Evolutionary conservation across 2,329 filamentous ascomycete species (phyloP).

Genomic region (Rutstroemia sp.): DNA sequence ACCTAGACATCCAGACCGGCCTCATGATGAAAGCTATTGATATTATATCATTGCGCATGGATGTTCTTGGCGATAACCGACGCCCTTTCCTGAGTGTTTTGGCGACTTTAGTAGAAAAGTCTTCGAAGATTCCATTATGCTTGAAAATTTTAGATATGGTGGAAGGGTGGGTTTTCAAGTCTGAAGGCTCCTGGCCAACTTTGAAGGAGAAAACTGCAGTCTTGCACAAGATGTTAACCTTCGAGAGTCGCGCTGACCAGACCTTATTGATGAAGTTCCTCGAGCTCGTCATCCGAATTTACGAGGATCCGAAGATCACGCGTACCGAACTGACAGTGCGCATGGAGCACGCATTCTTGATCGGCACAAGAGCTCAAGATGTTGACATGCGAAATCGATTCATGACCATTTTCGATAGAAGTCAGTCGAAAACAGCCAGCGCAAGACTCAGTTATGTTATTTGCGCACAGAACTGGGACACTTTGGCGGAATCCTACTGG

Average conservation of each 20-base stretch:
- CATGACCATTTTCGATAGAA: conserved; percentile 92
- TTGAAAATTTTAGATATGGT: conserved; percentile 92
- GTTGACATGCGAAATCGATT: conserved; percentile 96
- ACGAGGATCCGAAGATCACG: conserved; percentile 94
- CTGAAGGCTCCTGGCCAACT: conserved; percentile 90
- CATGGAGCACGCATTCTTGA: conserved; percentile 96
- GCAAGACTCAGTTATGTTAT: conserved; percentile 85
- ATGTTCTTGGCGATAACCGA: conserved; percentile 81
- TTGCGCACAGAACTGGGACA: conserved; percentile 93
- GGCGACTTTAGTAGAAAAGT: conserved; percentile 92
- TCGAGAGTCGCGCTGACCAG: conserved; percentile 76
- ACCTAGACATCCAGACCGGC: conserved; percentile 81
- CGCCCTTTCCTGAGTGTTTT: conserved; percentile 92
- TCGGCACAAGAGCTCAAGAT: conserved; percentile 86
- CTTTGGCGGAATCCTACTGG: conserved; percentile 92
- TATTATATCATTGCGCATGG: conserved; percentile 85
- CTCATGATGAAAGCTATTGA: conserved; percentile 95
- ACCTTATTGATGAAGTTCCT: conserved; percentile 89
- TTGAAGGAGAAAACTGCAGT: conserved; percentile 99
- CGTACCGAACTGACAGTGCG: conserved; percentile 92
- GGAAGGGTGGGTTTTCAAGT: conserved; percentile 92
- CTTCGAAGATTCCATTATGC: conserved; percentile 77
- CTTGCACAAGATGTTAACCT: conserved; percentile 96
- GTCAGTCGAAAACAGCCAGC: conserved; percentile 84
- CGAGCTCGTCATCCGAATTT: conserved; percentile 93